Evolutionary conservation across 306 rosid species (phyloP).

Genomic region (Acacia acuminata): DNA sequence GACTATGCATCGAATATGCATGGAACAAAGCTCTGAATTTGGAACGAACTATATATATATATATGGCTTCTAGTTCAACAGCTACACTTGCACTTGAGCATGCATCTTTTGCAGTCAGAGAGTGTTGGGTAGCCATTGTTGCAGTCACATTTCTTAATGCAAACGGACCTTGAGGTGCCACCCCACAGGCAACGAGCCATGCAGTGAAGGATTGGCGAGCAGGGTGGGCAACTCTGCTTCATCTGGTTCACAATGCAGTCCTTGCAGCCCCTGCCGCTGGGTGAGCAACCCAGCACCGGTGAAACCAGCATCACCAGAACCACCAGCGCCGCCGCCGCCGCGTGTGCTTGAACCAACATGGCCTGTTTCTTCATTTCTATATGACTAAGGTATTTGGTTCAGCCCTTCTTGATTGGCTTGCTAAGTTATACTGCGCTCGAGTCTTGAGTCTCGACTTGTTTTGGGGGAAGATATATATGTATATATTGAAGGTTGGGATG

Average conservation of each 20-base stretch:
- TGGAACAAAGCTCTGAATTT: neutral
- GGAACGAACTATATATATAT: neutral
- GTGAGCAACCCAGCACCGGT: conserved; percentile 44
- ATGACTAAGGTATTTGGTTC: neutral
- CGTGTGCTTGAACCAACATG: conserved; percentile 11
- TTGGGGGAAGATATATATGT: neutral
- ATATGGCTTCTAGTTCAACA: conserved; percentile 40
- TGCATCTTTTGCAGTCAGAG: conserved; percentile 76
- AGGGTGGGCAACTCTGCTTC: conserved; percentile 59
- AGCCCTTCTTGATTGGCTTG: neutral
- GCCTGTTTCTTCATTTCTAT: conserved; percentile 33
- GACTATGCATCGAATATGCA: neutral
- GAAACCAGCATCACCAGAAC: conserved; percentile 34
- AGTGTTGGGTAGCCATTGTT: conserved; percentile 50
- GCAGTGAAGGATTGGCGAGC: conserved; percentile 67
- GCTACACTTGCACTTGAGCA: conserved; percentile 78
- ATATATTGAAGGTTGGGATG: neutral
- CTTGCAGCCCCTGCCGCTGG: conserved; percentile 48
- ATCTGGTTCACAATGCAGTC: conserved; percentile 61
- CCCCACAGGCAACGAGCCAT: conserved; percentile 86
- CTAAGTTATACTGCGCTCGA: neutral
- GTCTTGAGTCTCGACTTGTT: neutral
- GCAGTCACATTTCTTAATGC: conserved; percentile 55
- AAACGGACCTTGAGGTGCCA: conserved; percentile 51
- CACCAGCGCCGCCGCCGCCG: conserved; percentile 30